Base-by-base conservation (phyloP, 1,284 basidiomycete species). In the Dichomitus squalens region DNA sequence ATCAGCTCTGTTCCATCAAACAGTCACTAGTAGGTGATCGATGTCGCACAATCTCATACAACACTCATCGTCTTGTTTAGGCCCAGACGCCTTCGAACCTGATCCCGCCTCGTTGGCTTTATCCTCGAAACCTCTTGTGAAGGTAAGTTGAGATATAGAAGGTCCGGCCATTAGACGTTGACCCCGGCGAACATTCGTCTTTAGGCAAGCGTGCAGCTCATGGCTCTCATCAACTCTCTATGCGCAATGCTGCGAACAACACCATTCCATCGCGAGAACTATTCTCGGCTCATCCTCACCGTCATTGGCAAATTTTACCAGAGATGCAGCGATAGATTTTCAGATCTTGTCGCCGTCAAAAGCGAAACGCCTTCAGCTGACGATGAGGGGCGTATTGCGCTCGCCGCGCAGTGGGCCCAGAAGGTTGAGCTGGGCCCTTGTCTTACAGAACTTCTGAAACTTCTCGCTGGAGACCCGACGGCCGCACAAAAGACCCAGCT, bases 221-320 rank as follows among this genome's bases (percentile, higher is more conserved):
- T 97, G 79, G 89, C 93, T 0, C 77, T 99, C 41, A 91, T 97
- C 67, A 96, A 97, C 70, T 95, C 92, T 1, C 79, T 99, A 2
- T 98, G 95, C 68, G 82, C 85, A 7, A 98, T 98, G 95, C 83
- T 98, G 8, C 84, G 88, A 54, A 90, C 88, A 14, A 95, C 94
- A n/a, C 95, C 96, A 0, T 98, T 99, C 77, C 96, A 98, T 68
- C 84, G 90, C 57, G 96, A 98, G 71, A 95, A 88, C 70, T 96
- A 98, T 72, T 89, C 93, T 29, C 85, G 94, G n/a, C 79, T 99
- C 36, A 95, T 99, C 59, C 83, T 99, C 23, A 90, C 92, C n/a
- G 91, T 98, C 40, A 91, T 98, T 49, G 93, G 97, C 35, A 95
- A 98, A 71, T 98, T 96, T 72, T 98, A 98, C 69, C 94, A 97